Base-by-base conservation (phyloP, 768 basidiomycete species). In the Boletellus ananas region DNA sequence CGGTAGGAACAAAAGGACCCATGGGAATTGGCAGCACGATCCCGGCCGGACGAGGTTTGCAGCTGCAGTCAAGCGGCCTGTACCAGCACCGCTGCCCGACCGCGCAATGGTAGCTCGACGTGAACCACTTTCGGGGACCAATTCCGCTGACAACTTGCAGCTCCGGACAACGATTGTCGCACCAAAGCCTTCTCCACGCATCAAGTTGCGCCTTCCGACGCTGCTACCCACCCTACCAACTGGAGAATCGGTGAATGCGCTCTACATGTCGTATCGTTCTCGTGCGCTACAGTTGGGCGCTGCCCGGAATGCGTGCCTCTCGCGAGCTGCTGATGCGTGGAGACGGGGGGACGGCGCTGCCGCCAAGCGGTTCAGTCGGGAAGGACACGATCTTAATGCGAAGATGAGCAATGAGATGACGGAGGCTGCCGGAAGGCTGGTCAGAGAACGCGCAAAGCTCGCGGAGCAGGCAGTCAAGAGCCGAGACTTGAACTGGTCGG, bases 271-370 rank as follows among this genome's bases (percentile, higher is more conserved):
- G 1, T 95, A 96, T 62, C 85, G 96, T 16, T 78, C 85, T 31
- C 83, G 88, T 31, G 94, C 91, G 21, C 77, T 98, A 50, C 89
- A 96, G 60, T 83, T 97, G 20, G 96, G 95, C 43, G 89, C 92
- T 2, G 91, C 91, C 29, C 78, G 96, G 34, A 98, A 98, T 59
- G 92, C 92, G 14, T 96, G 91, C 67, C 76, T 99, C 23, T 91
- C 91, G 2, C 83, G 93, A 38, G 96, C 96, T 12, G 95, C 96
- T 3, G 94, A 96, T 60, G 93, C 94, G 3, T 99, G 93, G 90
- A 79, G 91, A 47, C 79, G 92, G 2, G 94, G 95, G 1, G 96
- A 99, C 58, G 95, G 95, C 3, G 93, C 94, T 0, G 87, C 90
- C 1, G 96, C 96, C 34, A 96, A 97, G 70, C 77, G 92, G 41